Evolutionary conservation across 192 early-diverging fungal species (phyloP).

Genomic region (Coemansia sp.): DNA sequence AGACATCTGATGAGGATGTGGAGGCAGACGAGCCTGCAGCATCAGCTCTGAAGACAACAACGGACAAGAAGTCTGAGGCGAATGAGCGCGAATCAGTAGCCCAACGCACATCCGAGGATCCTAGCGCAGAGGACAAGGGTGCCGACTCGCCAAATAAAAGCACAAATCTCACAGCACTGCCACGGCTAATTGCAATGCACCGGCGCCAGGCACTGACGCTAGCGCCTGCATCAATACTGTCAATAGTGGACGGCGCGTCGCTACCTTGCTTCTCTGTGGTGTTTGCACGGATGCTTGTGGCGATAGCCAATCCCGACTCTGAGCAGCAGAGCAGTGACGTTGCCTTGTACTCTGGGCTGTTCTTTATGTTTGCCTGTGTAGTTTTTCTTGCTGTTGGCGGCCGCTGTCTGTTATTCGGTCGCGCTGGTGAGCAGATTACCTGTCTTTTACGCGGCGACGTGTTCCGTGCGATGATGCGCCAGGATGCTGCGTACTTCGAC

Average conservation of each 20-base stretch:
- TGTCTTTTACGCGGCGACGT: constrained; percentile 61
- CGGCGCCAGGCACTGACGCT: constrained; percentile 43
- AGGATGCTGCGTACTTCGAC: constrained; percentile 90
- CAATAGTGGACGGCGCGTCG: constrained; percentile 67
- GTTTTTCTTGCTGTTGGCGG: constrained; percentile 57
- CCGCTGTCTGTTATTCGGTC: constrained; percentile 60
- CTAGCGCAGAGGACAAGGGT: not conserved
- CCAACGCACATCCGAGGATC: not conserved
- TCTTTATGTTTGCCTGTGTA: constrained; percentile 63
- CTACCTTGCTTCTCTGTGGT: constrained; percentile 79
- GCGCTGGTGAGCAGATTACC: constrained; percentile 72
- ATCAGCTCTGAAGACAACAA: not conserved
- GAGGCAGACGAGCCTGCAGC: not conserved
- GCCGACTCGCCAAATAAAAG: not conserved
- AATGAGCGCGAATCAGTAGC: not conserved
- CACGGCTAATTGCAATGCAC: constrained; percentile 46
- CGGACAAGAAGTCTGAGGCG: not conserved
- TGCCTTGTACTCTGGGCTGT: constrained; percentile 59
- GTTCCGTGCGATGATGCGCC: constrained; percentile 75
- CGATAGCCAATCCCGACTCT: constrained; percentile 23
- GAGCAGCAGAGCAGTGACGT: constrained; percentile 35
- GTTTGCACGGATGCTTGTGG: constrained; percentile 55
- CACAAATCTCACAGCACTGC: constrained; percentile 16
- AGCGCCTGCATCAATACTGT: constrained; percentile 58
- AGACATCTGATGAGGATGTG: not conserved